Evolutionary conservation across 768 basidiomycete genomes (phyloP), one percentile per base, ranked within the genome.

Genomic region (Lactarius sanguifluus): DNA sequence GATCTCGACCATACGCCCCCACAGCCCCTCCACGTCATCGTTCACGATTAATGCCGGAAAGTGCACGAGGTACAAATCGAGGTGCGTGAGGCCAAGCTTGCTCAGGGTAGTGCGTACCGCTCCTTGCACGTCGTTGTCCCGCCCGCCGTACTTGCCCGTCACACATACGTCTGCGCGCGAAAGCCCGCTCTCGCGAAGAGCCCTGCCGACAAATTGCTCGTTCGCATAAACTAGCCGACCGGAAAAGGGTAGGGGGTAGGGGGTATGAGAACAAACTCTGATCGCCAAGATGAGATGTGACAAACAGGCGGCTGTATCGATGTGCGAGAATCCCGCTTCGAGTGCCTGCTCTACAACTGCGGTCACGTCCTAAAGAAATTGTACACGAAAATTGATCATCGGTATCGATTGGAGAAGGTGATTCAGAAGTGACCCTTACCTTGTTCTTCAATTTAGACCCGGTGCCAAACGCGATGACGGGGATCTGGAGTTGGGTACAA

Each of bases 1-100:
- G 32, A 86, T 75, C 38, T 78, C 76, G 70, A 88, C 88, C 65
- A 89, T 82, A 56, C 83, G 79, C 60, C 74, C 75, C 89, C 89
- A 91, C 5, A 74, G 71, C 3, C 68, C 69, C 61, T 80, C 77
- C 67, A 81, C 68, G 50, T 81, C 75, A 10, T 71, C 67, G 16
- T 74, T 64, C 15, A 40, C 43, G 9, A 80, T 32, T 32, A 32
- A 32, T 69, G 10, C 25, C 1, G 88, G 87, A 4, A 50, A 50
- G 70, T 92, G 90, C 43, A 91, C 83, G 52, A 92, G 83, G 76
- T 91, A 92, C 12, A 92, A 75, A 72, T 92, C 88, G 5, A 92
- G 77, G 41, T 84, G 80, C 59, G 81, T 76, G 15, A 90, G 69
- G 0, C 83, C 85, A 12, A 92, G 82, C 88, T 84, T 81, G 13